phyloP scores from a whole-genome alignment of 441 rosid genomes.

The Erysimum pusillum region DNA sequence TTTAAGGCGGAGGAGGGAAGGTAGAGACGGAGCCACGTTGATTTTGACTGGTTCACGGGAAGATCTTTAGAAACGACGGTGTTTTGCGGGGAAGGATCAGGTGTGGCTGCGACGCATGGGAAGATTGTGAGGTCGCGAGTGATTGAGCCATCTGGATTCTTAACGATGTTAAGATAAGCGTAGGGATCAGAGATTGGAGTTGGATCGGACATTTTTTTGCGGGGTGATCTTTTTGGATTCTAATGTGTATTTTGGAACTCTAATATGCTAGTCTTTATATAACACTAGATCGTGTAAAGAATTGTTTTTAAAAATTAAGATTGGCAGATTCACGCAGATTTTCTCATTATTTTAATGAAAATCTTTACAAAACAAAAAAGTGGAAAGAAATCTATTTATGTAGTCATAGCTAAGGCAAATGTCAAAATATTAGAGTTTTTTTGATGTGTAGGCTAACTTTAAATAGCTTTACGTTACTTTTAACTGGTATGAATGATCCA shows the following conservation, averaged over 20 bases:
- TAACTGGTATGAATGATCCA: neutral
- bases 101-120: conserved; percentile 34
- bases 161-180: conserved; percentile 47
- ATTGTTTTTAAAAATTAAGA: neutral
- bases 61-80: conserved; percentile 46
- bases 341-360: too few species aligned
- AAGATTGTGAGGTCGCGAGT: conserved; percentile 45
- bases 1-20: conserved; percentile 44
- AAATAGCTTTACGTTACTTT: neutral
- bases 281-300: too few species aligned
- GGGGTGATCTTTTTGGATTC: neutral
- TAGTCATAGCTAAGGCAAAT: neutral
- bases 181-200: conserved; percentile 51
- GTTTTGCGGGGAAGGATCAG: conserved; percentile 39
- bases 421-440: neutral
- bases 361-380: neutral
- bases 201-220: conserved; percentile 30
- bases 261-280: neutral
- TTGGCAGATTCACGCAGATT: neutral
- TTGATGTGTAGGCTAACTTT: neutral
- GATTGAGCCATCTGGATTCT: conserved; percentile 60
- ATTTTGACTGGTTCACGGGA: conserved; percentile 37
- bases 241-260: neutral
- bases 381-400: neutral
- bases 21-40: conserved; percentile 58